Base-by-base conservation (phyloP, 2,329 filamentous ascomycete genomes). In the Aspergillus fructus region DNA sequence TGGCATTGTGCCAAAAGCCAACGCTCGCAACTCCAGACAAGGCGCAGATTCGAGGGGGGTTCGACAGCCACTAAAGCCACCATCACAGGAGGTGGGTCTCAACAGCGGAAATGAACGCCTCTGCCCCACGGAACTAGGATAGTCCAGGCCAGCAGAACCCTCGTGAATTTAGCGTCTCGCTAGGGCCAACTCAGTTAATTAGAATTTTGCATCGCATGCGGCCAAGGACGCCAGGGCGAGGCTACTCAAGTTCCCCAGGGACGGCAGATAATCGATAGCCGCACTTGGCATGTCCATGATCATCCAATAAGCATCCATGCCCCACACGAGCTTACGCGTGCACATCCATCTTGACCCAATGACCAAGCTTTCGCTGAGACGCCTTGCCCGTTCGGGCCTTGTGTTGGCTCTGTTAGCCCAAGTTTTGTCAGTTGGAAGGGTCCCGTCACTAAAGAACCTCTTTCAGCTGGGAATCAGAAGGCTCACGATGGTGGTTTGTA, bases 261-360 rank as follows among this genome's bases (percentile, higher is more conserved):
- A 69, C 70, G 70, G 70, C 70, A 73, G 70, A 73, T 73, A 69
- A 68, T 73, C 70, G 70, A 73, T 72, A 73, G 70, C 70, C 70
- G 69, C 69, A 59, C 69, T 73, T 72, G 70, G 70, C 69, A 64
- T 30, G 12, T 6, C 13, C 12, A n/a, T 50, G 64, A 70, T 71
- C 49, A 61, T 52, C 70, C 70, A 73, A 71, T 73, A 41, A 64
- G 3, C 51, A 21, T 1, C 1, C 2, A 1, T 6, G 59, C 2
- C 55, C 66, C 66, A 66, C 58, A 59, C 19, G 46, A 71, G 69
- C 70, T 72, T 68, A 73, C 70, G 70, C 70, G 70, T 73, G 68
- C 68, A 67, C 62, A 64, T 67, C 62, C 55, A 58, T 53, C 30
- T 49, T 64, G 55, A 55, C 43, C 34, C 34, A 39, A 27, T 50